Evolutionary conservation across 306 rosid species (phyloP).

Genomic region (Acacia melanoxylon): DNA sequence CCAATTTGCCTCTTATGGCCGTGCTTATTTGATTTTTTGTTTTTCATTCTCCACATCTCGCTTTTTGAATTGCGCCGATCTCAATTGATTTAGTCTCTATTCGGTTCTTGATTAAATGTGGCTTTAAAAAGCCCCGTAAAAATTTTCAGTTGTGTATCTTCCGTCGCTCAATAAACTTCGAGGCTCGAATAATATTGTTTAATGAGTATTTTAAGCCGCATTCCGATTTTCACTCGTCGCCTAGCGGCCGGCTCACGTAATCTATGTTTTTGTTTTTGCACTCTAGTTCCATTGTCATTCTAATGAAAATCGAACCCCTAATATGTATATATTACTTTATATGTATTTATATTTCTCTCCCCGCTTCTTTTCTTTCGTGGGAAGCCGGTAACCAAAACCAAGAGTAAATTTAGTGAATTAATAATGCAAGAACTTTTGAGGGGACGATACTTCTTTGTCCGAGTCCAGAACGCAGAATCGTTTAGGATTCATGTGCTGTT

Average conservation of each 20-base stretch:
- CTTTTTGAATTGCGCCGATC: background rate
- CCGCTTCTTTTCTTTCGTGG: background rate
- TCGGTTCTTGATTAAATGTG: background rate
- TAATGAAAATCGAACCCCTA: background rate
- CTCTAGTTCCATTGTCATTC: background rate
- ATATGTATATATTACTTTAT: no score
- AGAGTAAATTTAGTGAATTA: background rate
- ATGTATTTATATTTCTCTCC: background rate
- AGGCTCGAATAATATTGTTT: background rate
- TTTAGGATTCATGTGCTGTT: background rate
- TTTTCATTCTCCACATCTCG: background rate
- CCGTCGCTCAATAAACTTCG: background rate
- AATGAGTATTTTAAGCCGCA: background rate
- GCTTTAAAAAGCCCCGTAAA: conserved; percentile 15
- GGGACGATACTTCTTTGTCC: background rate
- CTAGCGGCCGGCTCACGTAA: no score
- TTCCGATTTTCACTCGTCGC: background rate
- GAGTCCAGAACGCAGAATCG: background rate
- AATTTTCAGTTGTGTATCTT: background rate
- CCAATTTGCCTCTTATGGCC: no score
- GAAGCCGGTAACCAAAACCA: background rate
- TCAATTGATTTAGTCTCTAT: background rate
- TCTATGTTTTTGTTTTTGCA: background rate
- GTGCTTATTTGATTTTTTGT: background rate
- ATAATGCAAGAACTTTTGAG: background rate